These are phyloP conservation scores for Thielaviopsis populi DNA, from an alignment of 2,329 filamentous ascomycete genomes.

Conservation along the genomic window DNA sequence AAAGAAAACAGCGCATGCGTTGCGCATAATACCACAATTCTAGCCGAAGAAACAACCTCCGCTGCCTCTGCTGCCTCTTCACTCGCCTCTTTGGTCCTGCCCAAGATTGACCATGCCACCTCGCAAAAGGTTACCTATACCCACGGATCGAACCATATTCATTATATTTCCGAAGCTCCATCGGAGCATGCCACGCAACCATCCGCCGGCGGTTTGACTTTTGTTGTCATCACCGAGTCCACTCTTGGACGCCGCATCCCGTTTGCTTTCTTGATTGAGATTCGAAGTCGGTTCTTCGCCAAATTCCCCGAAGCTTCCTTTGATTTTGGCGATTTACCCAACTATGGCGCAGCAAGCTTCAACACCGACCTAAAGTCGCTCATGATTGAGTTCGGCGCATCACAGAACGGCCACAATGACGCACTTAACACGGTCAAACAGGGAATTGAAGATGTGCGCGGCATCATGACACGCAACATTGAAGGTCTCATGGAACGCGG, in stretches of 20 bases:
- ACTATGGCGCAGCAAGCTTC: slow-evolving; percentile 82
- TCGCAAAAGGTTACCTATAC: slow-evolving; percentile 89
- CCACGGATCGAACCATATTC: slow-evolving; percentile 80
- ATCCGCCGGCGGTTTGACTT: slow-evolving; percentile 70
- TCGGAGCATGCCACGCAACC: slow-evolving; percentile 43
- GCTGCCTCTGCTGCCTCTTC: slow-evolving; percentile 70
- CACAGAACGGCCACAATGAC: slow-evolving; percentile 59
- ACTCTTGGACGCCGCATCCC: slow-evolving; percentile 74
- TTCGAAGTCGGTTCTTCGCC: slow-evolving; percentile 72
- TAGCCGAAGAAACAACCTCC: slow-evolving; percentile 80
- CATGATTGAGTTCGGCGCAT: slow-evolving; percentile 74
- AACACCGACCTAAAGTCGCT: slow-evolving; percentile 62
- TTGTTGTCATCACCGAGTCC: slow-evolving; percentile 73
- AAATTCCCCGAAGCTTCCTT: slow-evolving; percentile 50
- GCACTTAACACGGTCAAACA: slow-evolving; percentile 68
- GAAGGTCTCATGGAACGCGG: slow-evolving; percentile 78
- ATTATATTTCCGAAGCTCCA: slow-evolving; percentile 81
- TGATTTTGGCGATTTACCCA: slow-evolving; percentile 62
- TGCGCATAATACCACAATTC: slow-evolving; percentile 82
- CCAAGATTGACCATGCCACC: slow-evolving; percentile 70
- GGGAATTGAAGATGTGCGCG: slow-evolving; percentile 83
- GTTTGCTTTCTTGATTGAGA: slow-evolving; percentile 82
- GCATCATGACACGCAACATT: slow-evolving; percentile 94
- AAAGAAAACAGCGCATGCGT: slow-evolving; percentile 60
- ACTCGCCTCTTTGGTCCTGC: slow-evolving; percentile 84